Base-by-base conservation (phyloP, 352 stramenopile genomes). In the Globisporangium nagaii region DNA sequence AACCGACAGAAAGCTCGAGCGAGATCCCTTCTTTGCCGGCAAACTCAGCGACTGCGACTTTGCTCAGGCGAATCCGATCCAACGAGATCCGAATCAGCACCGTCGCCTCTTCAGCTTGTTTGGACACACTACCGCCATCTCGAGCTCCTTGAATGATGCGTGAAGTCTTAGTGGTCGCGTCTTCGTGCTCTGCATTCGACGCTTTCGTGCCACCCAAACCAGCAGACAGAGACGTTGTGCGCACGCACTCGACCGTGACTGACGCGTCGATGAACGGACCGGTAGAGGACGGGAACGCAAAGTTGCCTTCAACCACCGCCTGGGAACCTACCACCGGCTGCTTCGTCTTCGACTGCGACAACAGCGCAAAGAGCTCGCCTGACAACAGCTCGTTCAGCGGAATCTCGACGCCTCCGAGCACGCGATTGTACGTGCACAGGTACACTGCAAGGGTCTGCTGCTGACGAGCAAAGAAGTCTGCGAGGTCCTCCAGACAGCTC, bases 331-430 rank as follows among this genome's bases (percentile, higher is more conserved):
- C 48, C 3, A 31, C 19, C 13, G 30, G 50, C n/a, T 30, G 32
- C 44, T 24, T 56, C 7, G n/a, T 42, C 40, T 48, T 46, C 1
- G n/a, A 49, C 22, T 34, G 13, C 8, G 15, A n/a, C 31, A 37
- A 31, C 22, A 15, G 19, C 31, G 46, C 5, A 5, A 62, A 63
- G 12, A 66, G 46, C 3, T 74, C 54, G 10, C 65, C 58, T 15
- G 50, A 37, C 6, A 85, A 35, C 27, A 90, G 35, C 11, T 56
- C 27, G 0, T 31, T 44, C 15, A 90, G 50, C 2, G 75, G 64
- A n/a, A 91, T 56, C n/a, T 88, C 71, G 1, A 82, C 70, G 28
- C 71, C 75, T 10, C 71, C 70, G 12, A 93, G 52, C 10, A 93
- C 73, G 10, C 58, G 58, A 31, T 86, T 81, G 20, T 87, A 66